phyloP scores from a whole-genome alignment of 768 basidiomycete species.

The Tephrocybe rancida region DNA sequence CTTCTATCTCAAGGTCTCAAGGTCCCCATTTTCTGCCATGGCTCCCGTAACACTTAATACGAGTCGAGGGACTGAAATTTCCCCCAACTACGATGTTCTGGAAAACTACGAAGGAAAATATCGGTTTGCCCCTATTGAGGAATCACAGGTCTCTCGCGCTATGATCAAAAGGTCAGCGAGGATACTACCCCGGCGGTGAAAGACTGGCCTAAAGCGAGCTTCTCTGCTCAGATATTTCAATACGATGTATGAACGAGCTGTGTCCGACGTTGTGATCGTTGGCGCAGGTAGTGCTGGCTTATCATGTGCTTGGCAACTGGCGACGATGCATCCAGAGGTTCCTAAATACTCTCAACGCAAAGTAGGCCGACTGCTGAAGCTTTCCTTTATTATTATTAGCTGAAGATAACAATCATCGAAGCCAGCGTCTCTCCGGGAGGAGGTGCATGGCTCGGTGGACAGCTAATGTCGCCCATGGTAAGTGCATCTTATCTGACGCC shows the following conservation, averaged over 20 bases:
- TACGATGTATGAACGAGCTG: conserved; percentile 70
- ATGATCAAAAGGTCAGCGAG: conserved; percentile 68
- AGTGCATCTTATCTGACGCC: conserved; percentile 1
- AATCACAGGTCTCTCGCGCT: conserved; percentile 74
- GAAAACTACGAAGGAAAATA: conserved; percentile 68
- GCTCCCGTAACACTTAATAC: conserved; percentile 16
- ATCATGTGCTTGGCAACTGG: conserved; percentile 75
- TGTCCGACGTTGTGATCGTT: conserved; percentile 79
- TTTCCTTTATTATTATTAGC: conserved; percentile 21
- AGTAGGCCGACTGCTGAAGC: not conserved
- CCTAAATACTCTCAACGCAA: conserved; percentile 11
- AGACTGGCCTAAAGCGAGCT: not conserved
- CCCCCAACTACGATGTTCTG: conserved; percentile 36
- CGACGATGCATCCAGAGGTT: conserved; percentile 66
- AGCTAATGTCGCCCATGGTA: conserved; percentile 82
- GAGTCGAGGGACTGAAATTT: not conserved
- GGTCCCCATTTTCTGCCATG: conserved; percentile 6
- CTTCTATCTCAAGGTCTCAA: not conserved
- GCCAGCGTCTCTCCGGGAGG: conserved; percentile 81
- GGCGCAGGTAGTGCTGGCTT: conserved; percentile 74
- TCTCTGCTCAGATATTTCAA: conserved; percentile 60
- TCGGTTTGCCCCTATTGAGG: conserved; percentile 72
- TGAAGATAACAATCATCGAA: conserved; percentile 65
- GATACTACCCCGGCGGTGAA: not conserved
- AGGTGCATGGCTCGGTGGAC: conserved; percentile 79